Evolutionary conservation across 768 basidiomycete genomes (phyloP).

Genomic region (Lepiota venenata): DNA sequence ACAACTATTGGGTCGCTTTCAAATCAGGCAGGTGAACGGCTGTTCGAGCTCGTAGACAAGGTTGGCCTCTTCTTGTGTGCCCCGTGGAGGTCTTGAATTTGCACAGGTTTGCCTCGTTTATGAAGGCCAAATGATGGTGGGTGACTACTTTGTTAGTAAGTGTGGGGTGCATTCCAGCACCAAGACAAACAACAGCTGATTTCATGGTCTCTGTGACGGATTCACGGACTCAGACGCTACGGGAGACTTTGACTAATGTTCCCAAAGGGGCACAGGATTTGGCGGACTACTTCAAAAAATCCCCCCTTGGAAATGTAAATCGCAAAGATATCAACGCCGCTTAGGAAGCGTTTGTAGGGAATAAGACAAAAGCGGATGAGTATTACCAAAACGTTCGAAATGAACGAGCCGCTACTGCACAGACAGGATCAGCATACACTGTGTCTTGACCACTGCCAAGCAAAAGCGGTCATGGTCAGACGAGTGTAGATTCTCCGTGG

Average conservation of each 20-base stretch:
- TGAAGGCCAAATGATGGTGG: conserved; percentile 66
- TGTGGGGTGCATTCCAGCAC: conserved; percentile 46
- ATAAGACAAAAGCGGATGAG: conserved; percentile 33
- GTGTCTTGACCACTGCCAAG: conserved; percentile 42
- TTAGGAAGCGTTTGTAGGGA: conserved; percentile 37
- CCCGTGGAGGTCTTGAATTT: no score
- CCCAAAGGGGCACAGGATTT: conserved; percentile 61
- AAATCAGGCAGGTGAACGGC: conserved; percentile 76
- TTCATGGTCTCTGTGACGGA: conserved; percentile 64
- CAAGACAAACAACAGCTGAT: conserved; percentile 63
- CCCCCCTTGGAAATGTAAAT: conserved; percentile 38
- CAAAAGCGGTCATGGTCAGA: conserved; percentile 38
- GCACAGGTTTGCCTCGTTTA: conserved; percentile 53
- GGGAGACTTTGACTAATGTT: conserved; percentile 35
- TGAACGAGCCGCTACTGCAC: conserved; percentile 41
- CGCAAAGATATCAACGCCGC: conserved; percentile 44
- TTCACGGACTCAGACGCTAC: conserved; percentile 50
- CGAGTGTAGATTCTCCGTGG: conserved; percentile 43
- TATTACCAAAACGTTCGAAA: conserved; percentile 46
- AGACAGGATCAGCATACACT: conserved; percentile 35
- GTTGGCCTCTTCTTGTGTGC: conserved; percentile 27
- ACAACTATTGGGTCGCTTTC: conserved; percentile 76
- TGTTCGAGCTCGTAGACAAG: conserved; percentile 72
- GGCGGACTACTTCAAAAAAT: conserved; percentile 41
- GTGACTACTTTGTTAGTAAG: conserved; percentile 73